These are phyloP conservation scores for Didymella arachidicola DNA, from an alignment of 2,329 filamentous ascomycete species.

Conservation along the genomic window DNA sequence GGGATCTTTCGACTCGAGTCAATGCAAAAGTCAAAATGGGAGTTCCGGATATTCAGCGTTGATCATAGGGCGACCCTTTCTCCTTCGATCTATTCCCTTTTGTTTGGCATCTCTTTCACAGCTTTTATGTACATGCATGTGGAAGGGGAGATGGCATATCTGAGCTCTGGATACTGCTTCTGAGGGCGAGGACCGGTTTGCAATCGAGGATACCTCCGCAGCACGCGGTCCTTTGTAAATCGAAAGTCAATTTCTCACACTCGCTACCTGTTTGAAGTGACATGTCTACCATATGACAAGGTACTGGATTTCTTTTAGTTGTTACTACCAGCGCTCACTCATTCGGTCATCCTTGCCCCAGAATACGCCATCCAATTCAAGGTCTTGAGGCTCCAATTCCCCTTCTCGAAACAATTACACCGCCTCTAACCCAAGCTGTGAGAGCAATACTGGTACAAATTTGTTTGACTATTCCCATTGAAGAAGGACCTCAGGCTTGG, in stretches of 20 bases:
- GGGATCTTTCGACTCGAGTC: constrained; percentile 54
- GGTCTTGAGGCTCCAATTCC: constrained; percentile 1
- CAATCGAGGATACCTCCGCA: constrained; percentile 58
- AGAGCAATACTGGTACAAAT: constrained; percentile 25
- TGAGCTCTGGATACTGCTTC: constrained; percentile 50
- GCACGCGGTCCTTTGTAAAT: constrained; percentile 54
- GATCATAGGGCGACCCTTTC: constrained; percentile 50
- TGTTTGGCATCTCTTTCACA: constrained; percentile 50
- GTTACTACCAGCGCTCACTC: neutral
- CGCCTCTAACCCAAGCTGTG: constrained; percentile 7
- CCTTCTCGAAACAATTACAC: constrained; percentile 6
- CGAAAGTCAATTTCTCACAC: constrained; percentile 48
- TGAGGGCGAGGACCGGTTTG: constrained; percentile 52
- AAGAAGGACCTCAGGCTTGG: constrained; percentile 42
- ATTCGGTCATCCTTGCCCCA: neutral
- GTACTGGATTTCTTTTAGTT: no score
- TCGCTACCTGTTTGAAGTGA: constrained; percentile 28
- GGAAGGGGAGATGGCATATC: constrained; percentile 54
- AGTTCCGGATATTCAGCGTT: constrained; percentile 57
- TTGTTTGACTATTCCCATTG: constrained; percentile 33
- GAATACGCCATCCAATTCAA: constrained; percentile 6
- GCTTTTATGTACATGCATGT: constrained; percentile 54
- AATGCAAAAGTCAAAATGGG: constrained; percentile 53
- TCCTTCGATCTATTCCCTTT: constrained; percentile 49
- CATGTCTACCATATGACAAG: neutral